Evolutionary conservation across 139 green algal species (phyloP).

Genomic region (Micromonas commoda): DNA sequence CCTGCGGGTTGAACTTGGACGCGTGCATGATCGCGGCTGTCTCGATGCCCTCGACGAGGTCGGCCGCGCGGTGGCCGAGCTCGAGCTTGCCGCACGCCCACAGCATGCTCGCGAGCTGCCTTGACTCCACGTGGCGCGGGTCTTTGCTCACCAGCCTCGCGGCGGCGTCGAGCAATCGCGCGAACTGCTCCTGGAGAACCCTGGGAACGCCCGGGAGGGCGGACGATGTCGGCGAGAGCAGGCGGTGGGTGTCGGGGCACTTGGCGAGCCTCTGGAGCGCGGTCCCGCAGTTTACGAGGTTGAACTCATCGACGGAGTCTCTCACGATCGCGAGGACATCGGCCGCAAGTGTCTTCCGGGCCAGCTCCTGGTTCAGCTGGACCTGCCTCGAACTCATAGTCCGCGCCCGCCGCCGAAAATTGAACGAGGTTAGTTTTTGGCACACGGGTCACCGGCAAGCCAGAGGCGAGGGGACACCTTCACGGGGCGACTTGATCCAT

Average conservation of each 20-base stretch:
- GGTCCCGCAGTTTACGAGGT: neutral
- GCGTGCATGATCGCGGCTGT: neutral
- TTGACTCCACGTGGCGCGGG: neutral
- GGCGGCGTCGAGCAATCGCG: neutral
- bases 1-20: neutral
- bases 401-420: too few species aligned
- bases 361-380: neutral
- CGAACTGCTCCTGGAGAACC: too few species aligned
- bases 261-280: neutral
- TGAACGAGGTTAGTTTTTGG: too few species aligned
- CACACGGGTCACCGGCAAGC: too few species aligned
- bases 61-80: neutral
- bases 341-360: neutral
- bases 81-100: slow-evolving; percentile 13
- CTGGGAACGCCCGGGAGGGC: neutral
- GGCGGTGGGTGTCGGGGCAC: neutral
- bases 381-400: neutral
- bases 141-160: neutral
- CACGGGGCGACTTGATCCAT: too few species aligned
- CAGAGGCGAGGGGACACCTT: too few species aligned
- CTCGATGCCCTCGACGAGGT: neutral
- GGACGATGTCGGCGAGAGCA: neutral
- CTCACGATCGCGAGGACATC: neutral
- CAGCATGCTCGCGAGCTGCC: neutral
- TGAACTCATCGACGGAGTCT: neutral